These are phyloP conservation scores for Sordariomycetes sp. DNA, from an alignment of 2,329 filamentous ascomycete genomes.

Conservation along the genomic window DNA sequence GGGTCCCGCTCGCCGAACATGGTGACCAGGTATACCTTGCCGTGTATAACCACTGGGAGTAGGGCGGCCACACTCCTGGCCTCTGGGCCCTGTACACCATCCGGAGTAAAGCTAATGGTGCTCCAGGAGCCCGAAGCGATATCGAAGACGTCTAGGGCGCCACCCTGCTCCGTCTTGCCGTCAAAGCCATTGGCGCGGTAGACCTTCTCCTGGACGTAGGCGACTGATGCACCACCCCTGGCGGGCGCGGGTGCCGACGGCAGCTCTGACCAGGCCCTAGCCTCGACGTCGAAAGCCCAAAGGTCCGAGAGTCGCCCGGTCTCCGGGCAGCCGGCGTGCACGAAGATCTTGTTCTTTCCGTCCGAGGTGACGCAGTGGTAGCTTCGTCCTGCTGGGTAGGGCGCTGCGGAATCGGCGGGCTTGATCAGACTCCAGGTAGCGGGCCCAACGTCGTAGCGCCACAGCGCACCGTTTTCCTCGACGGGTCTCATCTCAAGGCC, in stretches of 20 bases:
- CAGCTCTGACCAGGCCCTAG: slow-evolving; percentile 37
- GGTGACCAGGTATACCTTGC: slow-evolving; percentile 19
- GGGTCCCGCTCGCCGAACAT: slow-evolving; percentile 28
- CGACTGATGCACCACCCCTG: slow-evolving; percentile 30
- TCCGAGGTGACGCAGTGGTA: slow-evolving; percentile 41
- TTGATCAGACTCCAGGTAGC: slow-evolving; percentile 32
- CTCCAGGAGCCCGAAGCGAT: slow-evolving; percentile 13
- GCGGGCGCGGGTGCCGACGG: slow-evolving; percentile 39
- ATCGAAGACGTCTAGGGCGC: slow-evolving; percentile 37
- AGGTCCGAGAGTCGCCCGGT: slow-evolving; percentile 45
- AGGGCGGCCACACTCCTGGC: slow-evolving; percentile 20
- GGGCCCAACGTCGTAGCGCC: slow-evolving; percentile 34
- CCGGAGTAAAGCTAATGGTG: slow-evolving; percentile 13
- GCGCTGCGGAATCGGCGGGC: slow-evolving; percentile 21
- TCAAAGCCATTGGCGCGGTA: slow-evolving; percentile 58
- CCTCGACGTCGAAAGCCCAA: slow-evolving; percentile 43
- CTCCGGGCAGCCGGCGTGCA: slow-evolving; percentile 52
- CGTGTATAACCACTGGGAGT: slow-evolving; percentile 11
- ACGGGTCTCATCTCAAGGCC: slow-evolving; percentile 48
- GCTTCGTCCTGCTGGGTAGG: slow-evolving; percentile 36
- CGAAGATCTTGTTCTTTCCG: slow-evolving; percentile 31
- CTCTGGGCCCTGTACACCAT: slow-evolving; percentile 17
- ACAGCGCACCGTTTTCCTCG: slow-evolving; percentile 45
- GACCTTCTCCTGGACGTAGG: slow-evolving; percentile 22
- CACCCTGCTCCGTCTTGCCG: slow-evolving; percentile 47